Evolutionary conservation across 805 yeast genomes (phyloP).

Genomic region (Schwanniomyces vanrijiae): DNA sequence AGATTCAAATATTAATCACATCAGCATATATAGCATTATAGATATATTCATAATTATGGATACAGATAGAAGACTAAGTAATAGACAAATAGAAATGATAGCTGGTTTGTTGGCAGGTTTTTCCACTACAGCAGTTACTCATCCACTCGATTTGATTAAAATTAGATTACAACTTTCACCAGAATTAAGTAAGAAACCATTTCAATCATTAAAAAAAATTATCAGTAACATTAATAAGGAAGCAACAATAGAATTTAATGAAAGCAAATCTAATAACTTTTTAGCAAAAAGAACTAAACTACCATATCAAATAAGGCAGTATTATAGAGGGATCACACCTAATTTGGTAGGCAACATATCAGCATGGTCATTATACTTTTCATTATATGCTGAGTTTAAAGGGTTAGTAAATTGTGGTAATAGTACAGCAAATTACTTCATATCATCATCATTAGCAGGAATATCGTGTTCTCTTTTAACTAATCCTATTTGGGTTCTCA

Average conservation of each 20-base stretch:
- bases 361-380: constrained; percentile 90
- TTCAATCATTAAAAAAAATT: constrained; percentile 18
- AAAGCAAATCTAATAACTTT: not conserved
- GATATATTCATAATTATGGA: not conserved
- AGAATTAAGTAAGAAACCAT: constrained; percentile 12
- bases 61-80: constrained; percentile 7
- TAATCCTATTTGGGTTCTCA: constrained; percentile 94
- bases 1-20: not conserved
- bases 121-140: constrained; percentile 74
- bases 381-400: constrained; percentile 67
- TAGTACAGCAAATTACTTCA: constrained; percentile 29
- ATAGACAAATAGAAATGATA: constrained; percentile 50
- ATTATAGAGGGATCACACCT: constrained; percentile 77
- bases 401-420: constrained; percentile 8
- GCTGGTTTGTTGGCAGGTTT: constrained; percentile 84
- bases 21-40: not conserved
- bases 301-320: constrained; percentile 24
- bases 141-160: constrained; percentile 87
- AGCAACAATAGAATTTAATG: constrained; percentile 13
- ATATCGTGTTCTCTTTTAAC: constrained; percentile 71
- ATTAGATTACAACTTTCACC: constrained; percentile 70
- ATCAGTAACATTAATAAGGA: constrained; percentile 17
- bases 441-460: constrained; percentile 59
- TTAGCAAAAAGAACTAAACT: constrained; percentile 1
- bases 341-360: constrained; percentile 80